Evolutionary conservation across 257 asterid genomes (phyloP).

Genomic region (Eustoma russellianum): DNA sequence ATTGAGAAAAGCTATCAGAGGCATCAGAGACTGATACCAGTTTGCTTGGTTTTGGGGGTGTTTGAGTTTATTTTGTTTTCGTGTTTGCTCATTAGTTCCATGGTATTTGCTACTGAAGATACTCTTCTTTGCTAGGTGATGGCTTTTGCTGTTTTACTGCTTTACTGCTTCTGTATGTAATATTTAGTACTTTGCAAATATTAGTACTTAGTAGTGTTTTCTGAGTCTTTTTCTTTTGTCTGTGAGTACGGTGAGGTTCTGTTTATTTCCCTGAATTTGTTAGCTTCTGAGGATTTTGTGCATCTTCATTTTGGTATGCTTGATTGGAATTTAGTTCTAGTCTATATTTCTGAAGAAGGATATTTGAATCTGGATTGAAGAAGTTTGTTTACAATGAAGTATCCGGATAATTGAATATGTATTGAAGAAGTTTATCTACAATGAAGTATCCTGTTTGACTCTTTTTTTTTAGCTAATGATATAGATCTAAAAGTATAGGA

Average conservation of each 20-base stretch:
- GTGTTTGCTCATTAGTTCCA: no score
- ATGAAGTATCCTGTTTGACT: background rate
- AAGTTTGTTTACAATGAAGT: background rate
- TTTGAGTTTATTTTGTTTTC: no score
- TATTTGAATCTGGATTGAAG: background rate
- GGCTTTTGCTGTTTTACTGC: no score
- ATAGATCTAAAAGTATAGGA: background rate
- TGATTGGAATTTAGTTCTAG: conserved; percentile 6
- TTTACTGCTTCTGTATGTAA: background rate
- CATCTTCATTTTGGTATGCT: conserved; percentile 25
- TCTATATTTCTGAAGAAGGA: background rate
- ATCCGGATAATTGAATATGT: no score
- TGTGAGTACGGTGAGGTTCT: background rate
- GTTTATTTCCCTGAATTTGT: background rate
- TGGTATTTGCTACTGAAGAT: no score
- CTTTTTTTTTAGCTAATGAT: background rate
- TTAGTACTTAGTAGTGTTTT: background rate
- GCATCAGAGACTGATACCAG: background rate
- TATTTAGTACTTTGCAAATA: background rate
- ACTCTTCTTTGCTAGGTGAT: no score
- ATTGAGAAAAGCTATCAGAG: background rate
- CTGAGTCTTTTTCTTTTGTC: background rate
- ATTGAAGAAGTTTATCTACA: no score
- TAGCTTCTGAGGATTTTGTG: background rate
- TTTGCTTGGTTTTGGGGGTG: conserved; percentile 1